These are phyloP conservation scores for Rhodotorula sp. DNA, from an alignment of 1,284 basidiomycete genomes.

Conservation along the genomic window DNA sequence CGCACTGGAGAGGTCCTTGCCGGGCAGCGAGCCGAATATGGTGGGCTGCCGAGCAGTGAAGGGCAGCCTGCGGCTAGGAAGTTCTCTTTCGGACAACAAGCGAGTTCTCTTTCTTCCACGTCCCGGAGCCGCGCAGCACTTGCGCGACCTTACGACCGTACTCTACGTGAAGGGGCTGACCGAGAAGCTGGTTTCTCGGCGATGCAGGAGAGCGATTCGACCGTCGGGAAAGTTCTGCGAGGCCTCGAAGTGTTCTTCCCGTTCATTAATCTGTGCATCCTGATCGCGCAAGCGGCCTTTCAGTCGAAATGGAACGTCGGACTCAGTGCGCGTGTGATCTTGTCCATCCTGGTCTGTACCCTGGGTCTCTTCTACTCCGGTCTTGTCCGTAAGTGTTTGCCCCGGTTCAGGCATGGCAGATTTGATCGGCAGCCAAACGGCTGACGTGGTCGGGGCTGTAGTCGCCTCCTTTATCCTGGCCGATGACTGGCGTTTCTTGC, in stretches of 20 bases:
- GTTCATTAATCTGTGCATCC: slow-evolving; percentile 37
- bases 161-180: too few species aligned
- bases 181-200: too few species aligned
- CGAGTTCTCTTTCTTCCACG: not conserved
- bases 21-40: not conserved
- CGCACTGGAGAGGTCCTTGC: slow-evolving; percentile 4
- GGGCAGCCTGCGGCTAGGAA: not conserved
- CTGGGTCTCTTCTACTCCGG: slow-evolving; percentile 21
- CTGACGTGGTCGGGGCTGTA: not conserved
- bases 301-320: slow-evolving; percentile 34
- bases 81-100: slow-evolving; percentile 13
- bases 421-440: too few species aligned
- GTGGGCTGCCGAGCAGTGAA: not conserved
- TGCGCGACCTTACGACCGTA: not conserved
- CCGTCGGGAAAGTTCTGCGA: slow-evolving; percentile 14
- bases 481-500: slow-evolving; percentile 26
- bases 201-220: not conserved
- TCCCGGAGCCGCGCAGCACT: slow-evolving; percentile 10
- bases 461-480: slow-evolving; percentile 26
- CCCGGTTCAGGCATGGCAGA: too few species aligned
- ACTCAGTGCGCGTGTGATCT: slow-evolving; percentile 10
- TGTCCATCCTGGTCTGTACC: slow-evolving; percentile 22
- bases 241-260: not conserved
- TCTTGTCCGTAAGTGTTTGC: slow-evolving; percentile 18
- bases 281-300: slow-evolving; percentile 40